phyloP scores from a whole-genome alignment of 2,329 filamentous ascomycete species.

The Hypomyces perniciosus region DNA sequence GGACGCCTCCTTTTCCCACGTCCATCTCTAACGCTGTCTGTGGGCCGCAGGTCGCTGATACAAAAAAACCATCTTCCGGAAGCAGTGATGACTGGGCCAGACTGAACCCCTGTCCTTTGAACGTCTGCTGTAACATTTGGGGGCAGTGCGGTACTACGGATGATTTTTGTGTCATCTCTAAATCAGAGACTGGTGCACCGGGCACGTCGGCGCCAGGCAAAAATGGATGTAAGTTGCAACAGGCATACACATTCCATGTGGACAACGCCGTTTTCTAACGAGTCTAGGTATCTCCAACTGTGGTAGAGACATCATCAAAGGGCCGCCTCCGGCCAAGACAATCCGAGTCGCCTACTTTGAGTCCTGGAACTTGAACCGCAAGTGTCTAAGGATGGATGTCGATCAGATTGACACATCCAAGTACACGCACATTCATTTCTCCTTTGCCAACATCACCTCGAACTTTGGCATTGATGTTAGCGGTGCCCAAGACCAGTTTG shows the following conservation, averaged over 20 bases:
- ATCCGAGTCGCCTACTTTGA: conserved; percentile 28
- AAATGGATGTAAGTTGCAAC: conserved; percentile 17
- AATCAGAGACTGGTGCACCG: conserved; percentile 22
- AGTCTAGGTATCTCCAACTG: conserved; percentile 26
- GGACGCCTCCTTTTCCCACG: conserved; percentile 22
- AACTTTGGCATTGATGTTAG: conserved; percentile 16
- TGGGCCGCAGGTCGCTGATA: conserved; percentile 39
- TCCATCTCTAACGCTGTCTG: conserved; percentile 25
- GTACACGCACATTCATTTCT: conserved; percentile 30
- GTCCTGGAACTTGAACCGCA: conserved; percentile 23
- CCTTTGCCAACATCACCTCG: conserved; percentile 23
- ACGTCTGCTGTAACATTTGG: conserved; percentile 36
- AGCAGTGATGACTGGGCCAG: conserved; percentile 22
- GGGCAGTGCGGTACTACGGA: conserved; percentile 40
- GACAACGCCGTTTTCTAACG: conserved; percentile 2
- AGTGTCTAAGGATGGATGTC: conserved; percentile 28
- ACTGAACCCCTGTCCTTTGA: conserved; percentile 42
- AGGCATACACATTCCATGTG: not conserved
- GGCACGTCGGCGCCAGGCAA: conserved; percentile 22
- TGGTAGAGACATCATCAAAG: conserved; percentile 26
- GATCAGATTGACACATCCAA: conserved; percentile 17
- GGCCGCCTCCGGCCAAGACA: conserved; percentile 20
- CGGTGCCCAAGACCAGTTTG: conserved; percentile 23
- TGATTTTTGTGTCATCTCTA: conserved; percentile 36
- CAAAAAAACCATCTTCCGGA: conserved; percentile 26